Percentiles rank a stretch among this genome's conserved stretches.
phyloP scores from a whole-genome alignment of 306 rosid genomes.

The Lithocarpus polystachyus region DNA sequence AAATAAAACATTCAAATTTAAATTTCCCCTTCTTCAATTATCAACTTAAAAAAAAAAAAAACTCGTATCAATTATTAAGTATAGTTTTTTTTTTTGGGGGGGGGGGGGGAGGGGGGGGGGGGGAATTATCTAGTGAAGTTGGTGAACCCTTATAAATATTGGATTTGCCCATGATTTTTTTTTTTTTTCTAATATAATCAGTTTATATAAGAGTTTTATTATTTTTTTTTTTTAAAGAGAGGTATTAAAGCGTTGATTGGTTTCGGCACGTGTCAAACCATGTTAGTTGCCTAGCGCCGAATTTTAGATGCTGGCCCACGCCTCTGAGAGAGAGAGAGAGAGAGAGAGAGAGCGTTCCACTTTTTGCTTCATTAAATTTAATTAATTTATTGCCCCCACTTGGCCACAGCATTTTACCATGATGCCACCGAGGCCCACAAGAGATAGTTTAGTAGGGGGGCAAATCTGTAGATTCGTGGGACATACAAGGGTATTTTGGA shows the following conservation, averaged over 20 bases:
- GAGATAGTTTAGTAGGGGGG: neutral
- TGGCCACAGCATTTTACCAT: neutral
- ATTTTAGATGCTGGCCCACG: constrained; percentile 8
- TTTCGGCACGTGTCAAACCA: constrained; percentile 1
- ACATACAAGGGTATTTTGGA: neutral
- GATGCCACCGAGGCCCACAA: neutral
- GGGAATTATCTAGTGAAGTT: no score
- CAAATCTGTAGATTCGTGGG: neutral
- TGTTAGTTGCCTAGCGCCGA: neutral
- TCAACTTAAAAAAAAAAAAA: no score
- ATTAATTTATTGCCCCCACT: neutral
- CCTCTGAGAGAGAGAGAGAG: neutral
- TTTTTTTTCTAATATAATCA: no score
- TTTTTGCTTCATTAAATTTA: neutral
- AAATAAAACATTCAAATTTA: no score
- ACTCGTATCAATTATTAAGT: no score
- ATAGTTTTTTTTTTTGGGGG: no score
- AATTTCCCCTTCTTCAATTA: no score
- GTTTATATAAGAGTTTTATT: no score
- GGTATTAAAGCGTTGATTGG: no score
- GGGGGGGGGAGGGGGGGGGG: accelerated
- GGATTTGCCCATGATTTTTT: no score
- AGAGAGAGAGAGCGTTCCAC: neutral
- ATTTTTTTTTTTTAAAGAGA: no score
- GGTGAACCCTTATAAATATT: no score